These are phyloP conservation scores for Cucurbitaria berberidis DNA, from an alignment of 2,329 filamentous ascomycete genomes.

Conservation along the genomic window DNA sequence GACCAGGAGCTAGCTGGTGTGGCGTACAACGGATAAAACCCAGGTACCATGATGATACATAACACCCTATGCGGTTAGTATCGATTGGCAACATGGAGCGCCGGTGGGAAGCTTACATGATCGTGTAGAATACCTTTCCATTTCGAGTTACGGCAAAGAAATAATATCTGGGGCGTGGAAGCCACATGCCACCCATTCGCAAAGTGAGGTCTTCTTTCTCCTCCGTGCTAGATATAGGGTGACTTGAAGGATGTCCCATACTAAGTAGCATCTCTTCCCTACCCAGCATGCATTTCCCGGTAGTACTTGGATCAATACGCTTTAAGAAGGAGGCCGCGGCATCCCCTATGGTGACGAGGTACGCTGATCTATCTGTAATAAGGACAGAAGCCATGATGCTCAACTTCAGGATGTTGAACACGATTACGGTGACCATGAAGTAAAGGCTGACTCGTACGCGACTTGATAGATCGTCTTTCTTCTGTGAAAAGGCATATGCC, in stretches of 20 bases:
- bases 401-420: conserved; percentile 25
- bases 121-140: neutral
- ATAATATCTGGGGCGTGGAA: neutral
- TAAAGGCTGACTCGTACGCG: conserved; percentile 22
- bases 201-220: neutral
- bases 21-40: neutral
- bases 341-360: conserved; percentile 28
- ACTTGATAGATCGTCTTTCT: neutral
- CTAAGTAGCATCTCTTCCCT: conserved; percentile 1
- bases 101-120: neutral
- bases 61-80: conserved; percentile 1
- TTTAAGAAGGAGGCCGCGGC: conserved; percentile 23
- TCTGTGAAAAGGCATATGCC: conserved; percentile 9
- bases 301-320: conserved; percentile 11
- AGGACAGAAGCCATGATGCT: conserved; percentile 17
- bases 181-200: neutral
- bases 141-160: neutral
- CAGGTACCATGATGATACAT: neutral
- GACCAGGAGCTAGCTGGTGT: no score
- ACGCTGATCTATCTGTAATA: conserved; percentile 9
- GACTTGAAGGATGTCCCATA: neutral
- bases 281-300: conserved; percentile 3
- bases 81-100: neutral
- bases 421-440: conserved; percentile 25
- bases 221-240: neutral